Evolutionary conservation across 306 rosid species (phyloP), one percentile per base, ranked within the genome.

Genomic region (Citrullus mucosospermus): DNA sequence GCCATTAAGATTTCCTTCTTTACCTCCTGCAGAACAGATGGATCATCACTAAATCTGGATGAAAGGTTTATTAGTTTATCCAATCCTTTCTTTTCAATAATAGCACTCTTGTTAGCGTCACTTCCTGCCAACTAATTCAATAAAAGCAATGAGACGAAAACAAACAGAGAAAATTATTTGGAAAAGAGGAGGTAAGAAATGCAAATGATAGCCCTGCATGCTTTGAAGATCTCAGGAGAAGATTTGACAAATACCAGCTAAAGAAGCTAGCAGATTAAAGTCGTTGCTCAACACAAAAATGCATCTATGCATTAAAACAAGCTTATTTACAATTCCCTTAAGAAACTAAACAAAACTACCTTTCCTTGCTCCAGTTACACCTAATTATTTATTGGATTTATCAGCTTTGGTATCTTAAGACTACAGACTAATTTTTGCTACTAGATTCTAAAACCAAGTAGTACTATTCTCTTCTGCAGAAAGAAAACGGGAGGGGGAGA

Each of bases 11-110:
- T 53, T 36, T 75, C 76, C 67, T 79, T 84, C 43, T 84, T 79
- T 83, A 95, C 99, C 96, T 95, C 99, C 84, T 83, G 99, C 79
- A 95, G 86, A 75, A 95, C 91, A 56, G 90, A 83, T 81, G 96
- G 91, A 80, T 92, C 96, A 54, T 89, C 96, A 20, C 80, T 84
- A 85, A 85, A 89, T 85, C 92, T 88, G 78, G 90, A 87, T 22
- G 96, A 86, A 82, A 95, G 96, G 53, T 80, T 91, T 80, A 91
- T 86, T 70, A 95, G 88, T 84, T 83, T 91, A 82, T 89, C 92
- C 89, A 95, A 36, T 51, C 97, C 99, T 69, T 86, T 83, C 77
- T 89, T 90, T 84, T 90, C 97, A 66, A 92, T 92, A 83, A 95
- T 88, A 77, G 79, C 82, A 39, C 76, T 91, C 80, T 95, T 95